Evolutionary conservation across 495 filamentous ascomycete species (phyloP), one percentile per base, ranked within the genome.

Genomic region (Aspergillus ellipticus): DNA sequence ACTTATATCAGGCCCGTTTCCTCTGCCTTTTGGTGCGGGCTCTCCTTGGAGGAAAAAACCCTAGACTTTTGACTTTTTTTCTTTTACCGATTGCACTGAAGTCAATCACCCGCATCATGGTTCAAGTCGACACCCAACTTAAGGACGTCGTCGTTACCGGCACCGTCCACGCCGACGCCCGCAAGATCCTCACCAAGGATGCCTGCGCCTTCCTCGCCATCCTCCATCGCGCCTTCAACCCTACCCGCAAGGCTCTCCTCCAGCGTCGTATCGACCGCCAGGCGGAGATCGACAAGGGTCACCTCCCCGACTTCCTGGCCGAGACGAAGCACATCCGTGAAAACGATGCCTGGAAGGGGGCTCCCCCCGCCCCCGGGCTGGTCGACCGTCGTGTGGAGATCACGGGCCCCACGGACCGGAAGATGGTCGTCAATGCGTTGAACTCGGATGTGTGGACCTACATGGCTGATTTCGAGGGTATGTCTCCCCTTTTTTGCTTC

Each of bases 401-500:
- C 74, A 99, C 94, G 13, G 94, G 94, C 1, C 94, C 94, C 0
- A 97, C 94, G 3, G 94, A 97, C 74, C 82, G 95, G 56, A 99
- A 97, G 84, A 99, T 99, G 94, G 91, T 99, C 37, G 90, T 99
- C 53, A 99, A 99, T 74, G 94, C 94, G 6, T 66, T 99, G 70
- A 99, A 99, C 73, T 87, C 93, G 35, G 84, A 97, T 67, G 95
- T 97, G 17, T 99, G 90, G 90, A 97, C 94, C 26, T 99, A 99
- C 70, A 99, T 99, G 94, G 95, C 94, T 24, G 94, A 99, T 77
- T 94, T 99, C 54, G 94, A 99, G 77, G 92, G 91, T 92, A 70
- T 48, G 76, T 68, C 3, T 1, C 22, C 4, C 4, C 17, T 42
- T 15, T 20, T 31, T 37, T 3, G 16, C 22, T 2, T 20, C 20